These are phyloP conservation scores for Cenococcum geophilum DNA, from an alignment of 495 filamentous ascomycete species.

Conservation along the genomic window DNA sequence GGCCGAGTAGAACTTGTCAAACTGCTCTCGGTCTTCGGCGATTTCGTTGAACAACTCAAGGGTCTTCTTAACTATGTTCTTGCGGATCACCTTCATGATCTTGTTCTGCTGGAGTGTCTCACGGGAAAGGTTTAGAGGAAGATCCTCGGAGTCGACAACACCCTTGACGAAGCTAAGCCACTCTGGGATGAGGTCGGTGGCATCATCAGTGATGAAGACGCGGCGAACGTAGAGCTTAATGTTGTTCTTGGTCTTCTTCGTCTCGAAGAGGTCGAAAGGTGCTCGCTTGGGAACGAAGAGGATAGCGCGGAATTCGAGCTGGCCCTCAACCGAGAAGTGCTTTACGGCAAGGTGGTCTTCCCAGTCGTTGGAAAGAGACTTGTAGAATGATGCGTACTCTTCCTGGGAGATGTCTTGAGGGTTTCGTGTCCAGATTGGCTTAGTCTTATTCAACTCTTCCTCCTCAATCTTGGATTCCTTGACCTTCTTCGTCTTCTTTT, in stretches of 20 bases:
- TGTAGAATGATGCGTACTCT: slow-evolving; percentile 99
- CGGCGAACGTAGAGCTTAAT: slow-evolving; percentile 99
- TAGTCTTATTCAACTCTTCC: slow-evolving; percentile 99
- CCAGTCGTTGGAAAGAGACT: slow-evolving; percentile 99
- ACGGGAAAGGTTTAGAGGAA: slow-evolving; percentile 97
- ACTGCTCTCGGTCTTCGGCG: slow-evolving; percentile 97
- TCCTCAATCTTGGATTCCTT: slow-evolving; percentile 98
- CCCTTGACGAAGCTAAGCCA: slow-evolving; percentile 99
- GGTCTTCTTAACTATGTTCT: slow-evolving; percentile 99
- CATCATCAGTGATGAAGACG: slow-evolving; percentile 99
- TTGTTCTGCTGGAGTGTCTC: slow-evolving; percentile 99
- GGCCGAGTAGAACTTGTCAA: slow-evolving; percentile 99
- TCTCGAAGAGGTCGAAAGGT: slow-evolving; percentile 99
- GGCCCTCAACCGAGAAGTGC: slow-evolving; percentile 99
- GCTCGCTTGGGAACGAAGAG: slow-evolving; percentile 99
- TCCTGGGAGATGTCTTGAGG: slow-evolving; percentile 90
- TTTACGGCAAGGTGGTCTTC: slow-evolving; percentile 99
- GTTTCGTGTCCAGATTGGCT: slow-evolving; percentile 99
- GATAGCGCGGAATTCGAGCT: slow-evolving; percentile 99
- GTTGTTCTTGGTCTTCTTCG: slow-evolving; percentile 99
- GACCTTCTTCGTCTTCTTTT: slow-evolving; percentile 97
- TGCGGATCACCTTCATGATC: slow-evolving; percentile 99
- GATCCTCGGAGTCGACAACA: slow-evolving; percentile 99
- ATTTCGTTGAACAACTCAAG: slow-evolving; percentile 99
- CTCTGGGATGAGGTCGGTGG: slow-evolving; percentile 97